These are phyloP conservation scores for Phytophthora fragariaefolia DNA, from an alignment of 352 stramenopile genomes.

Conservation along the genomic window DNA sequence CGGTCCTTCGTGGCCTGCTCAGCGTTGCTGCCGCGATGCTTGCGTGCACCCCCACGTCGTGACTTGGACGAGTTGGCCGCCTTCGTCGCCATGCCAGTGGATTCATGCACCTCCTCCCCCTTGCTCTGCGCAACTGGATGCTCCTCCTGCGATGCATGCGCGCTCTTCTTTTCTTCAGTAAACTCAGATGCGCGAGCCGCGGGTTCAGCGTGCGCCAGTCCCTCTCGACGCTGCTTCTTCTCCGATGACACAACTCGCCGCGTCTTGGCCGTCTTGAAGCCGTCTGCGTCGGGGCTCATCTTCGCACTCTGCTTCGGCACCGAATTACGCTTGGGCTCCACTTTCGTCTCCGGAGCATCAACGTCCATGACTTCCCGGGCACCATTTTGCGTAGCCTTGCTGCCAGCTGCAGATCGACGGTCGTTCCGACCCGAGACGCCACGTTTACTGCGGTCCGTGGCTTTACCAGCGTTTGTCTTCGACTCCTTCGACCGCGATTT, in stretches of 20 bases:
- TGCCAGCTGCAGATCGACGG: slow-evolving; percentile 2
- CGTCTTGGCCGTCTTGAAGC: slow-evolving; percentile 41
- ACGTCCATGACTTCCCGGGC: not conserved
- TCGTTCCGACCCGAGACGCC: slow-evolving; percentile 3
- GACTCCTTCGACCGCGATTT: not conserved
- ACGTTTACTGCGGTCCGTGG: slow-evolving; percentile 5
- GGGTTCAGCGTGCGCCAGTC: slow-evolving; percentile 11
- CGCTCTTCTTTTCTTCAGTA: slow-evolving; percentile 14
- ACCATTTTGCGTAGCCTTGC: slow-evolving; percentile 6
- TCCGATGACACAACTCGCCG: slow-evolving; percentile 29
- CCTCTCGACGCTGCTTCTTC: slow-evolving; percentile 35
- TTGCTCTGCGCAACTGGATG: slow-evolving; percentile 25
- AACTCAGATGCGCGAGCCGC: not conserved
- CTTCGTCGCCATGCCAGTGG: not conserved
- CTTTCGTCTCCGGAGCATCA: slow-evolving; percentile 3
- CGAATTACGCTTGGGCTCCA: not conserved
- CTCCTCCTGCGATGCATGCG: not conserved
- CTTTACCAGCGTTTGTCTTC: slow-evolving; percentile 5
- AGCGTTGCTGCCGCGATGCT: not conserved
- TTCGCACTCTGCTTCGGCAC: slow-evolving; percentile 19
- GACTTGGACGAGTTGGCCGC: slow-evolving; percentile 9
- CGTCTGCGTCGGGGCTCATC: slow-evolving; percentile 8
- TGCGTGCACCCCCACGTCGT: slow-evolving; percentile 14
- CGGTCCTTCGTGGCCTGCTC: slow-evolving; percentile 10
- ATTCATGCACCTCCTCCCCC: slow-evolving; percentile 27